phyloP scores from a whole-genome alignment of 1,284 basidiomycete genomes.

The Microbotryum intermedium region DNA sequence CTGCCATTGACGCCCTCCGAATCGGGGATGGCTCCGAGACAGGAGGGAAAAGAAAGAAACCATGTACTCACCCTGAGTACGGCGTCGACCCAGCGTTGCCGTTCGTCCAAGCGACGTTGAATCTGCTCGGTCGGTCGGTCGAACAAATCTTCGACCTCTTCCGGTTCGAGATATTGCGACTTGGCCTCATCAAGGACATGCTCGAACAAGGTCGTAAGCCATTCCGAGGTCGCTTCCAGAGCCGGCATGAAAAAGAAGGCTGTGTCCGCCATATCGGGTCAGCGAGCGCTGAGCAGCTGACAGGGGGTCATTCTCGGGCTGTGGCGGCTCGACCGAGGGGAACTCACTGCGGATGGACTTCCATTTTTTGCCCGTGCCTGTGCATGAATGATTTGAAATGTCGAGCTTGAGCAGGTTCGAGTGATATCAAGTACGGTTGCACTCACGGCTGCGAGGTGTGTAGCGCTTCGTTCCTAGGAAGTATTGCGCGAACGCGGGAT shows the following conservation, averaged over 20 bases:
- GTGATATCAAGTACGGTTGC: not conserved
- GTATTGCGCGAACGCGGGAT: constrained; percentile 16
- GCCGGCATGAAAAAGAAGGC: constrained; percentile 1
- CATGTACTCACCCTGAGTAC: too few species aligned
- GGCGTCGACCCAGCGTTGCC: too few species aligned
- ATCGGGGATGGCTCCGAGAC: too few species aligned
- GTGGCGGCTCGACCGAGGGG: not conserved
- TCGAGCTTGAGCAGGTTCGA: too few species aligned
- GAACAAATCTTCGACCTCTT: too few species aligned
- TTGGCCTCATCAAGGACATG: not conserved
- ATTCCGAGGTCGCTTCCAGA: not conserved
- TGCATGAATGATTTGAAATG: too few species aligned
- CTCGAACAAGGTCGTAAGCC: not conserved
- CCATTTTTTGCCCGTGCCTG: constrained; percentile 8
- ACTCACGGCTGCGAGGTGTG: constrained; percentile 13
- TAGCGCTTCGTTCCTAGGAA: constrained; percentile 17
- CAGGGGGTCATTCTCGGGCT: not conserved
- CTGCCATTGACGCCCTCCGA: too few species aligned
- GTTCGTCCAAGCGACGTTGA: too few species aligned
- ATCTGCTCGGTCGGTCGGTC: too few species aligned
- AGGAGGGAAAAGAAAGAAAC: too few species aligned
- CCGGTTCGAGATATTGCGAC: too few species aligned
- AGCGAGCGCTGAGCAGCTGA: not conserved
- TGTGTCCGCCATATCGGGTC: not conserved
- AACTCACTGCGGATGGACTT: constrained; percentile 5